Percentiles rank a stretch among this genome's conserved stretches.
phyloP scores from a whole-genome alignment of 352 stramenopile species.

The Globisporangium spiculum region DNA sequence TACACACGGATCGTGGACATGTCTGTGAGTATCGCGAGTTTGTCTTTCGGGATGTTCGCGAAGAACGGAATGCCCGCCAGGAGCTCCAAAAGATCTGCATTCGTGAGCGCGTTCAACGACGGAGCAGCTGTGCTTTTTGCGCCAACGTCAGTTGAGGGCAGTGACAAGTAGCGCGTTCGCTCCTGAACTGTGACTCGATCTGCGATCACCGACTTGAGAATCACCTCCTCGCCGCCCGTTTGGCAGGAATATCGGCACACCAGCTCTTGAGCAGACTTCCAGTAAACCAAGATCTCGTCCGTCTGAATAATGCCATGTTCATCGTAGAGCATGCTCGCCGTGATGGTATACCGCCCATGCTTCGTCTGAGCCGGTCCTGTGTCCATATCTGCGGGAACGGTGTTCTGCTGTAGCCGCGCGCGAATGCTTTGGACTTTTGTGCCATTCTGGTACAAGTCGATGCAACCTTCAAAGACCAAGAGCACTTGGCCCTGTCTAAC shows the following conservation, averaged over 20 bases:
- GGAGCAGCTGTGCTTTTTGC: slow-evolving; percentile 21
- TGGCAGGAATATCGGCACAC: slow-evolving; percentile 66
- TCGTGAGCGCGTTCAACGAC: slow-evolving; percentile 64
- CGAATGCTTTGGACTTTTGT: slow-evolving; percentile 40
- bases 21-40: slow-evolving; percentile 61
- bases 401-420: slow-evolving; percentile 22
- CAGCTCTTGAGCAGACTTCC: slow-evolving; percentile 52
- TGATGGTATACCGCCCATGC: slow-evolving; percentile 15
- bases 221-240: slow-evolving; percentile 53
- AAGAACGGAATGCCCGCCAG: slow-evolving; percentile 75
- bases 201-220: slow-evolving; percentile 57
- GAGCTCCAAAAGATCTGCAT: slow-evolving; percentile 60
- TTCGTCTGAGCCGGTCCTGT: slow-evolving; percentile 19
- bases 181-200: slow-evolving; percentile 42
- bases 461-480: slow-evolving; percentile 50
- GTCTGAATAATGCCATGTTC: slow-evolving; percentile 31
- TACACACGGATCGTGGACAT: slow-evolving; percentile 78
- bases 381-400: not conserved
- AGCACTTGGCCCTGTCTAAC: slow-evolving; percentile 34
- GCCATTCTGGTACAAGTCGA: slow-evolving; percentile 48
- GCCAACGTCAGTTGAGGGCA: slow-evolving; percentile 36
- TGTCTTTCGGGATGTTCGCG: slow-evolving; percentile 49
- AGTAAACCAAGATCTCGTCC: slow-evolving; percentile 61
- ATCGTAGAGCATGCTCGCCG: slow-evolving; percentile 22
- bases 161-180: slow-evolving; percentile 38